A percentile compares a stretch with the other conserved stretches of the same genome.
Conservation (phyloP, 371 early-diverging fungal genomes). For the Zychaea mexicana region DNA sequence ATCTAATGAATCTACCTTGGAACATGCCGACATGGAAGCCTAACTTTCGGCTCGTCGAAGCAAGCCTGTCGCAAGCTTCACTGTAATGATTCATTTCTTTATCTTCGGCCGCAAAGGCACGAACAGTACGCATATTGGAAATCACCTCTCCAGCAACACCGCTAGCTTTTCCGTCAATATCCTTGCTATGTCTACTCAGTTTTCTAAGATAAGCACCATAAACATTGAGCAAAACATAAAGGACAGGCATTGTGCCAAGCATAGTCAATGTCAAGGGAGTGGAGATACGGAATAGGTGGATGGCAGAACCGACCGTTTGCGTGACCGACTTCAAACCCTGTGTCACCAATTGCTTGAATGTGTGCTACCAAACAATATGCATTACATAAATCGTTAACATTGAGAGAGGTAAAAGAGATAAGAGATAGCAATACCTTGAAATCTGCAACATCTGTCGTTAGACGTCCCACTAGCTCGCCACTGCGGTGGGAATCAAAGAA, state of each 20-base stretch:
- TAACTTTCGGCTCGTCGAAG: slow-evolving; percentile 48
- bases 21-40: slow-evolving; percentile 83
- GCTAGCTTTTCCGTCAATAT: slow-evolving; percentile 58
- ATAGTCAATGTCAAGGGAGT: slow-evolving; percentile 67
- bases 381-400: neutral
- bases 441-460: slow-evolving; percentile 73
- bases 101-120: slow-evolving; percentile 75
- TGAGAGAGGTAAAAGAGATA: neutral
- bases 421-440: slow-evolving; percentile 52
- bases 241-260: slow-evolving; percentile 63
- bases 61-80: slow-evolving; percentile 45
- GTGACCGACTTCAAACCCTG: slow-evolving; percentile 76
- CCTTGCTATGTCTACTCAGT: slow-evolving; percentile 53
- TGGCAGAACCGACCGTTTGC: slow-evolving; percentile 67
- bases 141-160: slow-evolving; percentile 76
- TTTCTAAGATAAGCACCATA: slow-evolving; percentile 76
- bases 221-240: slow-evolving; percentile 66
- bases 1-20: too few species aligned
- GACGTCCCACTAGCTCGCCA: slow-evolving; percentile 67
- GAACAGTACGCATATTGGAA: slow-evolving; percentile 73
- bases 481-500: slow-evolving; percentile 73
- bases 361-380: slow-evolving; percentile 46
- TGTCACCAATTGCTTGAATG: slow-evolving; percentile 69
- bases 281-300: slow-evolving; percentile 69
- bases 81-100: slow-evolving; percentile 65